Evolutionary conservation across 2,329 filamentous ascomycete genomes (phyloP), one percentile per base, ranked within the genome.

Genomic region (Arthroderma sp.): DNA sequence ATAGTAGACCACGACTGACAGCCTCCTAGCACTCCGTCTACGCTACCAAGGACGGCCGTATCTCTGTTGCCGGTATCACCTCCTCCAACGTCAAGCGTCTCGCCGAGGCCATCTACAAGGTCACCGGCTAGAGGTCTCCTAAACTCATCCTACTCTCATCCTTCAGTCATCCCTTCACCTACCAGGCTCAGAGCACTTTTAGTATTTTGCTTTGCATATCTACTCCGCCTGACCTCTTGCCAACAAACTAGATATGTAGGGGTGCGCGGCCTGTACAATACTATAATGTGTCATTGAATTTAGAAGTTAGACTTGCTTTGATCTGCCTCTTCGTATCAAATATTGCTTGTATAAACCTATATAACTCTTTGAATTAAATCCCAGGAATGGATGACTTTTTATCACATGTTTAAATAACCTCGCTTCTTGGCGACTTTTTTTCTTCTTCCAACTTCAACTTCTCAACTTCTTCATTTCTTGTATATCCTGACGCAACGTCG

Each of bases 11-110:
- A 17, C 7, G 21, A 31, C 31, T 41, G 43, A 43, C 31, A 37
- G 7, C 2, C 21, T 21, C 39, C 44, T 60, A 82, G 79, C 88
- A 93, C 81, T 95, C 89, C 60, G 91, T 98, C 67, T 98, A 98
- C 73, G 91, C 91, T 64, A 97, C 93, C 75, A 93, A 89, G 79
- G 77, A 78, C 63, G 78, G 78, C 59, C 74, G 78, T 66, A 76
- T 80, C 63, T 75, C 76, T 35, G 74, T 76, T 39, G 72, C 73
- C 57, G 76, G 76, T 62, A 78, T 78, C 67, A 78, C 76, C 60
- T 66, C 70, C 39, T 73, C 66, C 67, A 78, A 78, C 61, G 76
- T 77, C 62, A 71, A 74, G 68, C 71, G 76, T 61, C 72, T 78
- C 44, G 76, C 76, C 35, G 73, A 78, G 68, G 67, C 73, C 58